These are phyloP conservation scores for Wickerhamomyces sp. DNA, from an alignment of 1,139 yeast genomes.

Conservation along the genomic window DNA sequence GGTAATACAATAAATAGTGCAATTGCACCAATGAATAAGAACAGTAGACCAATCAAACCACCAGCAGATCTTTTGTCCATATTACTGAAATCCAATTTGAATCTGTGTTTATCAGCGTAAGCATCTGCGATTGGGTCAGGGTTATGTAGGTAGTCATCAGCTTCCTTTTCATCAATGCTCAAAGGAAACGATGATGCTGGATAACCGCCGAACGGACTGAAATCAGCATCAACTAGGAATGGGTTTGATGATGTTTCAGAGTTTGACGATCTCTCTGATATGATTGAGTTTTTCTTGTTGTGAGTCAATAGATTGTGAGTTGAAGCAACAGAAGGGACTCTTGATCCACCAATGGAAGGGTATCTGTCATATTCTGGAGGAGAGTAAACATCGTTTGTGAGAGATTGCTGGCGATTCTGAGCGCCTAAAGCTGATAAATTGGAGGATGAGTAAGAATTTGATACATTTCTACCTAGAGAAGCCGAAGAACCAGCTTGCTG, in stretches of 20 bases:
- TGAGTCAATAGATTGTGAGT: constrained; percentile 29
- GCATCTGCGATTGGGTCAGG: constrained; percentile 92
- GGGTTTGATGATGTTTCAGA: constrained; percentile 33
- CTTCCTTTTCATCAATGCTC: constrained; percentile 83
- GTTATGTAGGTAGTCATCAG: constrained; percentile 87
- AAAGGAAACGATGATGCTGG: constrained; percentile 87
- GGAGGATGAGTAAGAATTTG: constrained; percentile 21
- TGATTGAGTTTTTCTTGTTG: constrained; percentile 17
- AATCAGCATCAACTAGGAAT: constrained; percentile 39
- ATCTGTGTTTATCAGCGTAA: constrained; percentile 61
- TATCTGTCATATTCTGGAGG: constrained; percentile 59
- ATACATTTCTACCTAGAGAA: constrained; percentile 12
- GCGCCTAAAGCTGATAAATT: constrained; percentile 14
- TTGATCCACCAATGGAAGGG: constrained; percentile 47
- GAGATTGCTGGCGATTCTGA: constrained; percentile 10
- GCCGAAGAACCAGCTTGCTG: constrained; percentile 39
- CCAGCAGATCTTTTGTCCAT: constrained; percentile 58
- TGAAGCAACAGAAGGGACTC: constrained; percentile 41
- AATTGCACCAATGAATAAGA: constrained; percentile 55
- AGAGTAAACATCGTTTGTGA: constrained; percentile 24
- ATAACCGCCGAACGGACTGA: constrained; percentile 91
- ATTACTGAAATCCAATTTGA: constrained; percentile 52
- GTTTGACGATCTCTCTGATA: constrained; percentile 24
- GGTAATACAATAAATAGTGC: constrained; percentile 67
- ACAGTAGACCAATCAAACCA: constrained; percentile 54